Evolutionary conservation across 441 rosid species (phyloP), one percentile per base, ranked within the genome.

Genomic region (Dalechampia spathulata): DNA sequence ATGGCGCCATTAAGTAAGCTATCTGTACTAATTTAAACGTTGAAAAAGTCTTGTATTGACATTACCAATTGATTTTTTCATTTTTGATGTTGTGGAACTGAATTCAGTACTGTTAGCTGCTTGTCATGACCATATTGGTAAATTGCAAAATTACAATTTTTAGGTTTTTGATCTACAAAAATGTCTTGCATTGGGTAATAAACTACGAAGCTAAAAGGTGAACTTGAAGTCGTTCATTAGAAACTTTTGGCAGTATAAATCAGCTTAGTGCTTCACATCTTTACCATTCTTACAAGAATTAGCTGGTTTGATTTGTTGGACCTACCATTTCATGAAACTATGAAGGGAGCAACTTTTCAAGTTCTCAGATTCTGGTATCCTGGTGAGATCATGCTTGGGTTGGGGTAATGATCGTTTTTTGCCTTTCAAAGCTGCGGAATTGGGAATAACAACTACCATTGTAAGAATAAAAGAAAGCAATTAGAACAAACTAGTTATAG

Each of bases 1-100:
- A 91, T 74, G 96, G 98, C 65, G 98, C 98, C 42, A 78, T 88
- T 39, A 91, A 88, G 98, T 91, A 72, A 86, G 93, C 60, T 45
- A 4, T 48, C 49, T 65, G 19, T 60, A 1, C 43, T 56, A 19
- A 44, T 16, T 39, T 46, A 36, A 37, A 27, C 28, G 30, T 40
- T 10, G 34, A 6, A 30, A 32, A 20, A 8, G 26, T 15, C 23
- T 21, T 49, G 6, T n/a, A 36, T 23, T 30, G 19, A 23, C 44
- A 34, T 25, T 15, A 59, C 26, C 43, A 21, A 10, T 41, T 46
- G 50, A 38, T 28, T 14, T 19, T 30, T 30, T 30, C 34, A 30
- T 8, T 2, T 7, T 23, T 7, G 16, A 19, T 48, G 6, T 16
- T 37, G 12, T 7, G 12, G n/a, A 22, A 12, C 17, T 26, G 34